Base-by-base conservation (phyloP, 495 filamentous ascomycete species). In the Physcia stellaris region DNA sequence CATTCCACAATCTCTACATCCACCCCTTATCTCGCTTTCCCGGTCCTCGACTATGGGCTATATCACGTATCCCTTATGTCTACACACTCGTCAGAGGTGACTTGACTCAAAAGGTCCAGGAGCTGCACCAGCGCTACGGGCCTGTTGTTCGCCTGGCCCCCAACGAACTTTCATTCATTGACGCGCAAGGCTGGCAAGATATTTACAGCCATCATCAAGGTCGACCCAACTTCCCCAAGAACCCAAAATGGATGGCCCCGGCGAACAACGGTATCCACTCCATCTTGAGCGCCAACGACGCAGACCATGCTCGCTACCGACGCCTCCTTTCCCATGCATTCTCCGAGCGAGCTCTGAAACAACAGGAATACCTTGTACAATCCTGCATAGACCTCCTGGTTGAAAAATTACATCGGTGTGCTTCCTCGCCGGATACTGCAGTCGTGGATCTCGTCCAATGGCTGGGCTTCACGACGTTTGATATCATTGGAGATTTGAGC, bases 381-480 rank as follows among this genome's bases (percentile, higher is more conserved):
- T 47, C 35, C 10, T 68, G 65, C 42, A 54, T 60, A 11, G 59
- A 75, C 45, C 40, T 68, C 18, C 43, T 76, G 6, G 54, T 77
- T 1, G 24, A 39, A 24, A 49, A 57, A 26, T 32, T 79, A 20
- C 40, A 53, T 21, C 61, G 64, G 42, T 47, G 58, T 55, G 48
- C 38, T 4, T 11, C 41, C 9, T 57, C 56, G 2, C 41, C 46
- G 22, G 32, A 45, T 19, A 35, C 26, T 6, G 16, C 18, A 5
- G 43, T 43, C 4, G 49, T 75, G 1, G 57, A 70, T 33, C 50
- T 79, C 27, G 50, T 50, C 3, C 51, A 63, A 24, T 77, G 72
- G 75, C 71, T 66, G 37, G 75, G 72, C 35, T 77, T 52, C 45
- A 67, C 64, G 1, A 75, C 71, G 12, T 79, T 79, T 45, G 76